Evolutionary conservation across 1,284 basidiomycete species (phyloP).

Genomic region (Stygiomarasmius scandens): DNA sequence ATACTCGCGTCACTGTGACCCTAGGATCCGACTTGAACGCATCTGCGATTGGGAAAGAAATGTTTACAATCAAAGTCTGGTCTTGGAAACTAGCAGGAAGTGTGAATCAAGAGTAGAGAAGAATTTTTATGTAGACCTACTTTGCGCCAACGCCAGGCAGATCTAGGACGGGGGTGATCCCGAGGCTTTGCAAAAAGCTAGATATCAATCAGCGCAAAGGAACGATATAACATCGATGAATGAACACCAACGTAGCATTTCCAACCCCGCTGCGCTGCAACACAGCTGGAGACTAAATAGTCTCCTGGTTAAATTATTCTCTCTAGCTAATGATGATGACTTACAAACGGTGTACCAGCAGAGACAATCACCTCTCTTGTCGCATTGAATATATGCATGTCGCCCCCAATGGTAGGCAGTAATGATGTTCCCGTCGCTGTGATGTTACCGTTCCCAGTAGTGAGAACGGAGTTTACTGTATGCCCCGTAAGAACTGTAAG

Average conservation of each 20-base stretch:
- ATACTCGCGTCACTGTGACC: conserved; percentile 4
- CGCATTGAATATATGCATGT: not conserved
- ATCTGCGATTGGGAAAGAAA: conserved; percentile 14
- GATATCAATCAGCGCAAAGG: not conserved
- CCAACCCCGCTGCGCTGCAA: conserved; percentile 11
- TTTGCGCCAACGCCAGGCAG: conserved; percentile 16
- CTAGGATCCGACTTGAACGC: conserved; percentile 15
- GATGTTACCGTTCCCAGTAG: conserved; percentile 1
- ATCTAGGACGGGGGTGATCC: conserved; percentile 6
- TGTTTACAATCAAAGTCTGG: conserved; percentile 14
- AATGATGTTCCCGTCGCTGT: conserved; percentile 1
- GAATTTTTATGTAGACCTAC: conserved; percentile 5
- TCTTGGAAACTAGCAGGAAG: conserved; percentile 4
- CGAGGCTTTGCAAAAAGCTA: conserved; percentile 1
- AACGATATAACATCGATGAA: not conserved
- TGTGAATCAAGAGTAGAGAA: not conserved
- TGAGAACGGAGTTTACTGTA: not conserved
- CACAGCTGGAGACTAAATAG: conserved; percentile 7
- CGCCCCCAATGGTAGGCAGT: not conserved
- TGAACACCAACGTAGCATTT: conserved; percentile 3
- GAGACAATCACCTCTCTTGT: conserved; percentile 3
- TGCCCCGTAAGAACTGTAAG: conserved; percentile 1
- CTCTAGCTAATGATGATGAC: not conserved
- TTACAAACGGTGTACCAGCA: conserved; percentile 4
- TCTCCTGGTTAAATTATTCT: too few relatives aligned